A percentile compares a stretch with the other conserved stretches of the same genome.
phyloP scores from a whole-genome alignment of 768 basidiomycete species.

The Serpula lacrymans region DNA sequence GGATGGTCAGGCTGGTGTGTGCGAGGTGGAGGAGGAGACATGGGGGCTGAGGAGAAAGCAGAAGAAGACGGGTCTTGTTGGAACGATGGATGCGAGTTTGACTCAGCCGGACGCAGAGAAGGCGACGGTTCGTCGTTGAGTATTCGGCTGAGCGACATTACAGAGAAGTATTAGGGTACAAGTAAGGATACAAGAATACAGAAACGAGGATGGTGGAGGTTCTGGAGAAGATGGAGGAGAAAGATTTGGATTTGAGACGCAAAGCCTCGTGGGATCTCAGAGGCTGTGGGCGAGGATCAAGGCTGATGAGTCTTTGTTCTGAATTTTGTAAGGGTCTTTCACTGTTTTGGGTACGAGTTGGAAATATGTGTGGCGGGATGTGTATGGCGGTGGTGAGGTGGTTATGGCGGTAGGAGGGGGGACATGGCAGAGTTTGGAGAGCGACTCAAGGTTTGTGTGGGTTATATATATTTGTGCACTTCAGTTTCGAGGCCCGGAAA shows the following conservation, averaged over 20 bases:
- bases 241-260: too few species aligned
- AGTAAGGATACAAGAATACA: conserved; percentile 5
- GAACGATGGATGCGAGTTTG: conserved; percentile 19
- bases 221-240: conserved; percentile 7
- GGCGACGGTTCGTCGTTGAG: conserved; percentile 70
- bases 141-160: conserved; percentile 77
- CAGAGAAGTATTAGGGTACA: conserved; percentile 4
- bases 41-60: conserved; percentile 18
- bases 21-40: conserved; percentile 12
- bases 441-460: too few species aligned
- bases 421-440: too few species aligned
- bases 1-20: conserved; percentile 2
- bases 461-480: too few species aligned
- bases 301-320: too few species aligned
- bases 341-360: too few species aligned
- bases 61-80: conserved; percentile 16
- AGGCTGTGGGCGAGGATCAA: neutral
- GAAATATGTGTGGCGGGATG: too few species aligned
- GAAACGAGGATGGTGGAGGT: conserved; percentile 11
- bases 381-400: too few species aligned
- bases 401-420: too few species aligned
- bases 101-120: conserved; percentile 28
- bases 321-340: too few species aligned
- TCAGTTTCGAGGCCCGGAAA: too few species aligned
- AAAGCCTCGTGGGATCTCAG: conserved; percentile 35